A percentile compares a stretch with the other conserved stretches of the same genome.
These are phyloP conservation scores for Aaosphaeria arxii DNA, from an alignment of 2,329 filamentous ascomycete genomes.

Conservation along the genomic window DNA sequence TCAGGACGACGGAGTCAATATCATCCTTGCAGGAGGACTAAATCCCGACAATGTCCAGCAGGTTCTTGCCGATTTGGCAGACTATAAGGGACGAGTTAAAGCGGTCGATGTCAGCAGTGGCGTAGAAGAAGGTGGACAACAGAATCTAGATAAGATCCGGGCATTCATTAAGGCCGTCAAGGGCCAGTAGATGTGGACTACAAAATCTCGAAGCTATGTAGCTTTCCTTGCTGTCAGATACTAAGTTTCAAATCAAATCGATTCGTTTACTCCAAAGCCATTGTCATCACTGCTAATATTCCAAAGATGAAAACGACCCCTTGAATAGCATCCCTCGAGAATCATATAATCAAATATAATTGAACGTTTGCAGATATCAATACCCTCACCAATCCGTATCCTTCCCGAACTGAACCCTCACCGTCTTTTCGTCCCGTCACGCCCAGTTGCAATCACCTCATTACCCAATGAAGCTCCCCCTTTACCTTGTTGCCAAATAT, in stretches of 20 bases:
- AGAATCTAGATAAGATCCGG: constrained; percentile 76
- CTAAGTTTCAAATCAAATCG: neutral
- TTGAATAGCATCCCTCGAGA: too few relatives aligned
- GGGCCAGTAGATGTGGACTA: constrained; percentile 4
- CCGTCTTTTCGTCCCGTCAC: too few relatives aligned
- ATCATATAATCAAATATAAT: too few relatives aligned
- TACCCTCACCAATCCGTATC: too few relatives aligned
- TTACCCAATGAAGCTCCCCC: too few relatives aligned
- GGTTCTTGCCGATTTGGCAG: constrained; percentile 62
- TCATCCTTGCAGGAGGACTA: constrained; percentile 84
- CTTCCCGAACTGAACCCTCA: too few relatives aligned
- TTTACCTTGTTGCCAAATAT: too few relatives aligned
- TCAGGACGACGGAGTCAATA: constrained; percentile 65
- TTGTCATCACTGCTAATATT: neutral
- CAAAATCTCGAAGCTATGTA: neutral
- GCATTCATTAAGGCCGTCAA: constrained; percentile 74
- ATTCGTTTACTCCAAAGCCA: neutral
- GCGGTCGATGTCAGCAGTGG: constrained; percentile 94
- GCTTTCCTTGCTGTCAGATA: neutral
- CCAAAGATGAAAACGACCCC: too few relatives aligned
- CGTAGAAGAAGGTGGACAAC: constrained; percentile 75
- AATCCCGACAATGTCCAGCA: constrained; percentile 73
- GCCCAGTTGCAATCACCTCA: too few relatives aligned
- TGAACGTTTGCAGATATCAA: too few relatives aligned
- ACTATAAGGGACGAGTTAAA: constrained; percentile 61